Conservation (phyloP, 805 yeast genomes). For the Saturnispora quitensis region DNA sequence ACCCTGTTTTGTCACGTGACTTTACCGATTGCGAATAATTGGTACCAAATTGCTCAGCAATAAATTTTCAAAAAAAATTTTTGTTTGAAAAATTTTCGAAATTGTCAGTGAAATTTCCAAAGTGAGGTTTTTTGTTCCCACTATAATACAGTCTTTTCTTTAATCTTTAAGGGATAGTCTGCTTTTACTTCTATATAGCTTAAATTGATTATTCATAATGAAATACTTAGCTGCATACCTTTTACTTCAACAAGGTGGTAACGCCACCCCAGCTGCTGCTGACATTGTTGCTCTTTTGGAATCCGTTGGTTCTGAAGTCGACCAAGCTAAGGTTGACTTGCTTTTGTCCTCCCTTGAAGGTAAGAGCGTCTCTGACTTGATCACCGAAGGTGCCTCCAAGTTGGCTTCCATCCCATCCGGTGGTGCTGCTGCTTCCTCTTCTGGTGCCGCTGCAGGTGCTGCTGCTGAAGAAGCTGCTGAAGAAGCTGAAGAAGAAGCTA, state of each 20-base stretch:
- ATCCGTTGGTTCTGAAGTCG: conserved; percentile 94
- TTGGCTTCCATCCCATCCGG: conserved; percentile 97
- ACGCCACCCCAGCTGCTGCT: conserved; percentile 86
- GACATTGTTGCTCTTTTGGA: conserved; percentile 83
- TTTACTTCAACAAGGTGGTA: conserved; percentile 96
- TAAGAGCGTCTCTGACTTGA: conserved; percentile 80
- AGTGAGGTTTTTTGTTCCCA: neutral
- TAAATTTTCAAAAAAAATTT: neutral
- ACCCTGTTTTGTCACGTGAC: neutral
- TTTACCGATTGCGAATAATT: no score
- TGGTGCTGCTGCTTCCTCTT: conserved; percentile 85
- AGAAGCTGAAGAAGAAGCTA: conserved; percentile 54
- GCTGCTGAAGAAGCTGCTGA: conserved; percentile 67
- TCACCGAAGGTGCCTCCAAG: conserved; percentile 92
- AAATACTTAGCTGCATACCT: conserved; percentile 99
- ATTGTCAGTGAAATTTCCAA: neutral
- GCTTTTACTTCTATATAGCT: conserved; percentile 43
- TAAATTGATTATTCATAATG: conserved; percentile 75
- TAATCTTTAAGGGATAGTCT: conserved; percentile 64
- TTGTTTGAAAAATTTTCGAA: neutral
- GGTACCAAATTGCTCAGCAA: neutral
- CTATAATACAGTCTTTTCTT: neutral
- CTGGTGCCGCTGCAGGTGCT: conserved; percentile 63
- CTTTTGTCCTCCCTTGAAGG: conserved; percentile 86
- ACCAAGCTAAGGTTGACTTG: conserved; percentile 73